Percentiles rank a stretch among this genome's conserved stretches.
These are phyloP conservation scores for Citrullus colocynthis DNA, from an alignment of 306 rosid genomes.

Conservation along the genomic window DNA sequence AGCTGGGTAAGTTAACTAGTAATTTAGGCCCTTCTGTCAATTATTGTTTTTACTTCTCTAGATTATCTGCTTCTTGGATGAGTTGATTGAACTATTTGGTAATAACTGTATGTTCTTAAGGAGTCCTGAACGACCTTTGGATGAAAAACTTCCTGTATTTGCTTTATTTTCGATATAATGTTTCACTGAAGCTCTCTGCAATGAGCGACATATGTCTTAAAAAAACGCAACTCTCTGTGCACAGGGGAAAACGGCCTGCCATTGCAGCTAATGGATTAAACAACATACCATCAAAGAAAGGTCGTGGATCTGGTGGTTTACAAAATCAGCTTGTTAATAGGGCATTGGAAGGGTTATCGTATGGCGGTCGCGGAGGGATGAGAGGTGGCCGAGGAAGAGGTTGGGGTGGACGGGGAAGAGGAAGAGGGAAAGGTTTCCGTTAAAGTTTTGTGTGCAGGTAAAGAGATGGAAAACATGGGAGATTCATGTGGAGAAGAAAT, in stretches of 20 bases:
- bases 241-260: conserved; percentile 81
- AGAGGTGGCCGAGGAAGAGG: conserved; percentile 66
- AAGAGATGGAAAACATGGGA: background rate
- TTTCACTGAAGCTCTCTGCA: background rate
- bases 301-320: conserved; percentile 58
- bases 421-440: conserved; percentile 59
- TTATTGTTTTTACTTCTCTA: background rate
- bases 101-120: background rate
- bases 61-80: background rate
- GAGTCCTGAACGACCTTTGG: background rate
- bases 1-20: conserved; percentile 41
- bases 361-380: conserved; percentile 45
- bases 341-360: conserved; percentile 74
- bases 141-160: background rate
- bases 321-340: conserved; percentile 79
- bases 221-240: background rate
- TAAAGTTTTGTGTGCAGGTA: conserved; percentile 5
- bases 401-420: conserved; percentile 73
- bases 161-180: background rate
- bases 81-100: background rate
- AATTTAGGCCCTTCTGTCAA: background rate
- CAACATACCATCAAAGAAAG: conserved; percentile 48
- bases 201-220: background rate
- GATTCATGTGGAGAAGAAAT: background rate
- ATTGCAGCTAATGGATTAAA: conserved; percentile 41